These are phyloP conservation scores for Geotrichum restrictum DNA, from an alignment of 1,139 yeast genomes.

Conservation along the genomic window DNA sequence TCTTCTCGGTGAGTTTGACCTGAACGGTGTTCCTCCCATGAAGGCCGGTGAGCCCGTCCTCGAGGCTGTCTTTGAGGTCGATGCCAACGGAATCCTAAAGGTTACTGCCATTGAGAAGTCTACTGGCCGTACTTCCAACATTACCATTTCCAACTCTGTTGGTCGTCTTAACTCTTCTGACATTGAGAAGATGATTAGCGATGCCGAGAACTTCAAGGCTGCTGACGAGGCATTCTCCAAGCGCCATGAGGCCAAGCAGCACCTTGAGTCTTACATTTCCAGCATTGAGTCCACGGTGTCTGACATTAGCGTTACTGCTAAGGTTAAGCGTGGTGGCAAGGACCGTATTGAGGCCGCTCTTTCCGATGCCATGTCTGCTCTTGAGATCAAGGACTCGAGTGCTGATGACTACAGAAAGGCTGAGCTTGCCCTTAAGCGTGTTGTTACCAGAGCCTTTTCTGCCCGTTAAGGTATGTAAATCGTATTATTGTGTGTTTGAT, in stretches of 20 bases:
- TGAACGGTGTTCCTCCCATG: constrained; percentile 98
- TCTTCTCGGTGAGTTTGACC: constrained; percentile 98
- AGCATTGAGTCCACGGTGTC: constrained; percentile 88
- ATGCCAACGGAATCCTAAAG: constrained; percentile 99
- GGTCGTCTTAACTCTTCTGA: constrained; percentile 98
- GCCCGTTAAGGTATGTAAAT: constrained; percentile 63
- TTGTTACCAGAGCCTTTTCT: constrained; percentile 98
- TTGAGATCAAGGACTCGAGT: constrained; percentile 92
- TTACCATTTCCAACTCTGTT: constrained; percentile 98
- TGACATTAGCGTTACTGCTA: constrained; percentile 97
- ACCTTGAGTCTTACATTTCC: constrained; percentile 97
- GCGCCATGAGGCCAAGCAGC: constrained; percentile 99
- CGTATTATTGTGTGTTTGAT: constrained; percentile 1
- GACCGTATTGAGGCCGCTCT: constrained; percentile 97
- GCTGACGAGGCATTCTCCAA: constrained; percentile 99
- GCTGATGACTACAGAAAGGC: constrained; percentile 99
- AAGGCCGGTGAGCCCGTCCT: constrained; percentile 99
- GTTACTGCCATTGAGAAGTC: constrained; percentile 99
- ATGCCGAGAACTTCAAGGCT: constrained; percentile 98
- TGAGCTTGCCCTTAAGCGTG: constrained; percentile 98
- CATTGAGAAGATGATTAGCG: constrained; percentile 97
- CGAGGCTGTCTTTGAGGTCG: constrained; percentile 99
- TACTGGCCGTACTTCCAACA: constrained; percentile 98
- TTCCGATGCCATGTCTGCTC: constrained; percentile 97
- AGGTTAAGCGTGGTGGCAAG: constrained; percentile 97